Base-by-base conservation (phyloP, 192 early-diverging fungal genomes). In the Lunasporangiospora selenospora region DNA sequence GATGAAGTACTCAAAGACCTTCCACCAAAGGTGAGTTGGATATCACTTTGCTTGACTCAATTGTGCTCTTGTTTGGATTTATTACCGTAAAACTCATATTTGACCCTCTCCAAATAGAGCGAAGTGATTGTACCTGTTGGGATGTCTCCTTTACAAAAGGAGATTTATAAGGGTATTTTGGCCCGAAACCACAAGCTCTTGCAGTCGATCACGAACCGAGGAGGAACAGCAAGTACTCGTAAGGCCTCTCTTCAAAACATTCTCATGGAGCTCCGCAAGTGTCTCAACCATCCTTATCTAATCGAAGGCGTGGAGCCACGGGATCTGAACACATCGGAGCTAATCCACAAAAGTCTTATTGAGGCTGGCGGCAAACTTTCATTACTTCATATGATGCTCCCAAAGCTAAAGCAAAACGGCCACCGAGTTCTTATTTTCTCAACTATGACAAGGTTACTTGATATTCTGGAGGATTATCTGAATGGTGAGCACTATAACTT, bases 371-470 rank as follows among this genome's bases (percentile, higher is more conserved):
- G 77, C 11, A 92, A 93, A 58, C 58, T 93, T 26, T 55, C 77
- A 26, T 56, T 93, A 1, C 75, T 93, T 8, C 67, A 87, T 46
- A 77, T 77, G 37, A 90, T 93, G 87, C 54, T 92, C 2, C 78
- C 77, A 0, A 87, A 90, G 58, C 54, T 93, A 24, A 80, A 87
- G 42, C 77, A 58, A 15, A 52, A 76, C 10, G 81, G 85, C 1
- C 81, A 90, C 70, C 79, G 87, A 15, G 80, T 96, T 0, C 67
- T 98, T 5, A 67, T 98, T 23, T 98, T 98, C 60, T 87, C 85
- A 44, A 93, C 95, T 64, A 94, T 96, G 71, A 92, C 88, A n/a
- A 67, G 85, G 23, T 85, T 89, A 56, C 76, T 98, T 21, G 88
- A 95, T 64, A 83, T 98, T 23, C 62, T 97, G 13, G 93, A 95